Evolutionary conservation across 202 grass and related monocot genomes (phyloP).

Genomic region (Elaeis oleifera): DNA sequence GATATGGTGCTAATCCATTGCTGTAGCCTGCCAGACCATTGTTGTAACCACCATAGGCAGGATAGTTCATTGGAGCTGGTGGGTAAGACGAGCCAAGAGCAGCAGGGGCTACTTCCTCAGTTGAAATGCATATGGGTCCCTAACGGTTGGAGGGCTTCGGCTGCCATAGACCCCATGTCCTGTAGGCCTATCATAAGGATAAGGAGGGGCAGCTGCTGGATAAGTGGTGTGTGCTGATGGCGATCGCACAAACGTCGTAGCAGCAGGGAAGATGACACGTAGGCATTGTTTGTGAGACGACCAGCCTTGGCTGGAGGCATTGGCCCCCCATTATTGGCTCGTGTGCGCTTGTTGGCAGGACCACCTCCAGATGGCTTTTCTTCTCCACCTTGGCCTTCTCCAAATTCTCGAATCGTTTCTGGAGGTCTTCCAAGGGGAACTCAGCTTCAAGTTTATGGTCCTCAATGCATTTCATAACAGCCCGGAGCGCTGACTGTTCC

Average conservation of each 20-base stretch:
- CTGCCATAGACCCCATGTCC: slow-evolving; percentile 50
- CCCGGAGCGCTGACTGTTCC: slow-evolving; percentile 58
- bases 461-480: slow-evolving; percentile 91
- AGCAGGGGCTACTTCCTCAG: slow-evolving; percentile 38
- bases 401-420: slow-evolving; percentile 66
- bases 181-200: slow-evolving; percentile 38
- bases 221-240: slow-evolving; percentile 40
- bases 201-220: slow-evolving; percentile 22
- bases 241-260: slow-evolving; percentile 43
- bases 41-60: slow-evolving; percentile 46
- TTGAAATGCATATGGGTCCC: slow-evolving; percentile 67
- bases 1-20: slow-evolving; percentile 58
- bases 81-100: slow-evolving; percentile 45
- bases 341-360: slow-evolving; percentile 75
- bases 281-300: slow-evolving; percentile 55
- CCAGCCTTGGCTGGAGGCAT: slow-evolving; percentile 90
- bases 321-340: slow-evolving; percentile 60
- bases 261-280: slow-evolving; percentile 41
- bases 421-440: slow-evolving; percentile 55
- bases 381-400: slow-evolving; percentile 84
- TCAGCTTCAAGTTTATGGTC: slow-evolving; percentile 73
- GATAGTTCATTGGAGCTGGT: slow-evolving; percentile 60
- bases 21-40: slow-evolving; percentile 46
- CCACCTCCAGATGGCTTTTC: slow-evolving; percentile 49
- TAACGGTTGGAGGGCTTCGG: slow-evolving; percentile 52